These are phyloP conservation scores for Rosa persica DNA, from an alignment of 306 rosid species.

Conservation along the genomic window DNA sequence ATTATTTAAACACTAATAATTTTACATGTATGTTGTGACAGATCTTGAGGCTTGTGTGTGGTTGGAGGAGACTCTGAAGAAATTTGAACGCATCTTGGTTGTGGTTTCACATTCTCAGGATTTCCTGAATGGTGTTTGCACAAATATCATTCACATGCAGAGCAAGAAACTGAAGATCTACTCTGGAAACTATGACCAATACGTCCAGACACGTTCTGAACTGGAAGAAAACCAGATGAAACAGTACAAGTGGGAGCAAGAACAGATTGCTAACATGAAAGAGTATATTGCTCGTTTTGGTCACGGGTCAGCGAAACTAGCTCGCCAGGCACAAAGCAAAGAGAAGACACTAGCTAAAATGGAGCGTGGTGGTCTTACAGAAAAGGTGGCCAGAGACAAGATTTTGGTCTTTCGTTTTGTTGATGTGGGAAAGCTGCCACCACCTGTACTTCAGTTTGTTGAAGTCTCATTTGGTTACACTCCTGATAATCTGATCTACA, in stretches of 20 bases:
- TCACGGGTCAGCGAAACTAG: constrained; percentile 95
- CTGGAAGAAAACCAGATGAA: constrained; percentile 99
- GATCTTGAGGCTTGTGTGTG: constrained; percentile 99
- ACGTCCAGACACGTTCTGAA: constrained; percentile 90
- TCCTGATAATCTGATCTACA: constrained; percentile 86
- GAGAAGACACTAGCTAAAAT: constrained; percentile 96
- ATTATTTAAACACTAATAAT: not conserved
- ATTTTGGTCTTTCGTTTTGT: constrained; percentile 86
- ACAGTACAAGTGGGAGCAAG: constrained; percentile 99
- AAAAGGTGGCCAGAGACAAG: constrained; percentile 78
- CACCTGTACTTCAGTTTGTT: constrained; percentile 95
- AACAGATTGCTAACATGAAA: constrained; percentile 89
- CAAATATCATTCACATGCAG: constrained; percentile 98
- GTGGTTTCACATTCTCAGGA: constrained; percentile 98
- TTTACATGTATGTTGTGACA: constrained; percentile 29
- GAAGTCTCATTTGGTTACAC: constrained; percentile 94
- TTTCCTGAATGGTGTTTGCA: constrained; percentile 97
- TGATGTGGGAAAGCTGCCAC: constrained; percentile 98
- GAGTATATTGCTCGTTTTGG: constrained; percentile 98
- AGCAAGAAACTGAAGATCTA: constrained; percentile 72
- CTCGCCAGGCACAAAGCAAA: constrained; percentile 99
- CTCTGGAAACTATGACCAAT: constrained; percentile 90
- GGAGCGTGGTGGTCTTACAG: constrained; percentile 99
- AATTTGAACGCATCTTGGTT: constrained; percentile 88
- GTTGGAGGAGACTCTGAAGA: constrained; percentile 93